Evolutionary conservation across 345 rosid species (phyloP).

Genomic region (Camelina sativa): DNA sequence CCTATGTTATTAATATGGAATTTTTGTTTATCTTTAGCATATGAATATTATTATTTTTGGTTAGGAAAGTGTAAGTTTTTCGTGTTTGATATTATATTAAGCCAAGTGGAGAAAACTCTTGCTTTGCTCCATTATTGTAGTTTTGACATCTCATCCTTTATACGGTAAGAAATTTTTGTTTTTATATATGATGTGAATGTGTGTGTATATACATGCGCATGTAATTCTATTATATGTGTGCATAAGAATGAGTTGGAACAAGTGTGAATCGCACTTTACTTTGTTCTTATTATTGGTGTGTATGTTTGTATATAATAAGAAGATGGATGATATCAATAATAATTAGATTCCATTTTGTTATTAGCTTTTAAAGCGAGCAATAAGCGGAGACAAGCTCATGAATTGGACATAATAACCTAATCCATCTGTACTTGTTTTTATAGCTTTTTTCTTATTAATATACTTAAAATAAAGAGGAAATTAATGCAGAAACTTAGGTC

Average conservation of each 20-base stretch:
- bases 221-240: conserved; percentile 3
- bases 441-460: neutral
- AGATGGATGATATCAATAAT: conserved; percentile 37
- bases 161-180: neutral
- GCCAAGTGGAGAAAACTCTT: conserved; percentile 43
- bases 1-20: neutral
- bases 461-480: conserved; percentile 15
- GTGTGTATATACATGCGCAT: neutral
- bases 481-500: conserved; percentile 43
- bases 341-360: conserved; percentile 35
- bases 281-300: conserved; percentile 42
- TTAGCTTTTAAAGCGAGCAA: conserved; percentile 41
- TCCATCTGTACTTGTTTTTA: conserved; percentile 42
- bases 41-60: neutral
- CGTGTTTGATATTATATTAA: conserved; percentile 40
- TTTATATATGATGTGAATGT: neutral
- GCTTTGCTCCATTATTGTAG: conserved; percentile 45
- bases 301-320: conserved; percentile 31
- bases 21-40: neutral
- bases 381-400: conserved; percentile 44
- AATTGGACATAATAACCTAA: conserved; percentile 44
- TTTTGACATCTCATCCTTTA: conserved; percentile 45
- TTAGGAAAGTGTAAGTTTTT: conserved; percentile 21
- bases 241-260: conserved; percentile 47
- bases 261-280: conserved; percentile 42